Percentiles rank a stretch among this genome's conserved stretches.
phyloP scores from a whole-genome alignment of 2,329 filamentous ascomycete genomes.

The Ustilaginoidea virens region DNA sequence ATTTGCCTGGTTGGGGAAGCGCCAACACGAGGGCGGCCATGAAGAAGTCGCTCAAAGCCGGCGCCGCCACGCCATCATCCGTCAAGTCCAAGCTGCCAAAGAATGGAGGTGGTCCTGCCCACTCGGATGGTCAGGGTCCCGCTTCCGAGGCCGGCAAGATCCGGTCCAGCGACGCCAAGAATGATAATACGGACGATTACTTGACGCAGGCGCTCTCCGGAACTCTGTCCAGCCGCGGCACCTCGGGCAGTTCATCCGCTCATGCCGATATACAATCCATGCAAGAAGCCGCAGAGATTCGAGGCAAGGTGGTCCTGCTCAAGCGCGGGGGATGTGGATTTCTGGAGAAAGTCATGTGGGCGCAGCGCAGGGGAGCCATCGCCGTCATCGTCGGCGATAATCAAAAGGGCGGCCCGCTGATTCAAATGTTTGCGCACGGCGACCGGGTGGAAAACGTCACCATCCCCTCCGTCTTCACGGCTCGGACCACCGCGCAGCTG shows the following conservation, averaged over 20 bases:
- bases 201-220: constrained; percentile 41
- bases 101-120: constrained; percentile 10
- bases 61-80: constrained; percentile 9
- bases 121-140: constrained; percentile 12
- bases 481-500: constrained; percentile 83
- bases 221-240: constrained; percentile 18
- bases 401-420: constrained; percentile 70
- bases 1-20: constrained; percentile 77
- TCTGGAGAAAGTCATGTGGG: constrained; percentile 94
- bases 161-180: constrained; percentile 14
- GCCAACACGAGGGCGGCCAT: constrained; percentile 31
- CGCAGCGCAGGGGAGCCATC: constrained; percentile 73
- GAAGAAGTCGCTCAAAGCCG: constrained; percentile 22
- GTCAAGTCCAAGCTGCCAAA: constrained; percentile 6
- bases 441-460: constrained; percentile 82
- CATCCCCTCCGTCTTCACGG: constrained; percentile 89
- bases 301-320: constrained; percentile 80
- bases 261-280: constrained; percentile 86
- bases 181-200: constrained; percentile 77
- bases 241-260: constrained; percentile 19
- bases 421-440: constrained; percentile 97
- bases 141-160: constrained; percentile 5
- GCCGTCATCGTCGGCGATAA: constrained; percentile 92
- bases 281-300: constrained; percentile 83
- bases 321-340: constrained; percentile 93